Evolutionary conservation across 163 green algal genomes (phyloP), one percentile per base, ranked within the genome.

Genomic region (Scenedesmus sp.): DNA sequence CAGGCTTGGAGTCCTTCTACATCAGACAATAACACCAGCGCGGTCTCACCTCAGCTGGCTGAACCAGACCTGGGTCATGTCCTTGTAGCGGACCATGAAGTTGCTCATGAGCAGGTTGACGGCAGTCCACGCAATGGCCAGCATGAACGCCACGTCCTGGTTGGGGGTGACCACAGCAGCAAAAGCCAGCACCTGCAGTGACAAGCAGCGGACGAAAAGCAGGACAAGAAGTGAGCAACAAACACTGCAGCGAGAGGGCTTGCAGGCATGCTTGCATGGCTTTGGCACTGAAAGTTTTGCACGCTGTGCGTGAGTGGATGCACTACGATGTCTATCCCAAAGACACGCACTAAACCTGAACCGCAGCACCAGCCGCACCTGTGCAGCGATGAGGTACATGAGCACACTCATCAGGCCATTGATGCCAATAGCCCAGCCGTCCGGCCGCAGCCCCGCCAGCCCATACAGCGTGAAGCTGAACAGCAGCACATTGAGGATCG

Each of bases 51-150:
- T 87, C 5, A 95, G 83, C 34, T 91, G 92, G 18, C 92, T 93
- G 46, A 95, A 64, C 93, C 93, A 95, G 52, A 15, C 15, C 84
- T 94, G 88, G 2, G 46, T 86, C 82, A 94, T 93, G 74, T 94
- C 87, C 12, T 52, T 34, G 26, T 91, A 93, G 55, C 86, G 90
- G 52, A 94, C 87, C 76, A 94, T 90, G 86, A 93, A 95, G 86
- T 95, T 95, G 57, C 74, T 88, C 79, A 96, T 66, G n/a, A 96
- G 84, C 62, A 96, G 88, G 91, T 96, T 96, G 74, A 96, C 70
- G 0, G 94, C 94, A 6, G 92, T 96, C 92, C 94, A 96, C 3
- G 82, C 92, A 52, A 95, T 95, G 83, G 92, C 94, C 3, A 94
- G 10, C 93, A 96, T 93, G 90, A 96, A 96, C 0, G 94, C 94